Conservation (phyloP, 495 filamentous ascomycete species). For the Podospora pseudopauciseta region DNA sequence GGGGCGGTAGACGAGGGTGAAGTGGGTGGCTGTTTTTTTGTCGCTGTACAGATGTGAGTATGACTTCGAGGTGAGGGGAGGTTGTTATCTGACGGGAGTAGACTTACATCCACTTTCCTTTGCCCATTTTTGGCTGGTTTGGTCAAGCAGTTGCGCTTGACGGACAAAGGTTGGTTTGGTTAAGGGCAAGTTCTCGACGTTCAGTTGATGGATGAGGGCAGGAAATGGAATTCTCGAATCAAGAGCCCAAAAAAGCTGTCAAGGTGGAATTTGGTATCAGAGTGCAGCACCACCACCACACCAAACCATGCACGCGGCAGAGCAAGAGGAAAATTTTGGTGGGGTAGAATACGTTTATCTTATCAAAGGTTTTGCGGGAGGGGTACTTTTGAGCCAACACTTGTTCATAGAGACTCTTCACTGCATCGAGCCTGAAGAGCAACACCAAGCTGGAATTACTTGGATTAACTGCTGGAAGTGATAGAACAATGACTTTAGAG, state of each 20-base stretch:
- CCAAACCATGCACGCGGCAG: conserved; percentile 15
- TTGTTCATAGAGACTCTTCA: not conserved
- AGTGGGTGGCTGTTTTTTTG: conserved; percentile 90
- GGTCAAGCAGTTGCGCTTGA: not conserved
- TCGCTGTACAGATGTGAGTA: conserved; percentile 54
- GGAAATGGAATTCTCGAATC: not conserved
- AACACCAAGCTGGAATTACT: not conserved
- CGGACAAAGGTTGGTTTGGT: not conserved
- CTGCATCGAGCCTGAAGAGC: not conserved
- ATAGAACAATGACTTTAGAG: not conserved
- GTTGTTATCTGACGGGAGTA: not conserved
- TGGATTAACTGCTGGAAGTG: not conserved
- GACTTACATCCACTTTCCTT: conserved; percentile 83
- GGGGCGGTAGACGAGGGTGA: conserved; percentile 88
- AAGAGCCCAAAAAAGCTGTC: not conserved
- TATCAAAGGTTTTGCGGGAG: not conserved
- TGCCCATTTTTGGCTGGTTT: conserved; percentile 59
- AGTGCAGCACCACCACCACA: conserved; percentile 8
- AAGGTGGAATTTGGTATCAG: conserved; percentile 1
- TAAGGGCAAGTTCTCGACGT: not conserved
- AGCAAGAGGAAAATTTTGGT: conserved; percentile 40
- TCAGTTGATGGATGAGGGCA: not conserved
- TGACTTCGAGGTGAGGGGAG: not conserved
- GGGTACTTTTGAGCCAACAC: not conserved
- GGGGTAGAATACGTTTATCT: conserved; percentile 41